Conservation (phyloP, 345 rosid genomes). For the Kandelia obovata region DNA sequence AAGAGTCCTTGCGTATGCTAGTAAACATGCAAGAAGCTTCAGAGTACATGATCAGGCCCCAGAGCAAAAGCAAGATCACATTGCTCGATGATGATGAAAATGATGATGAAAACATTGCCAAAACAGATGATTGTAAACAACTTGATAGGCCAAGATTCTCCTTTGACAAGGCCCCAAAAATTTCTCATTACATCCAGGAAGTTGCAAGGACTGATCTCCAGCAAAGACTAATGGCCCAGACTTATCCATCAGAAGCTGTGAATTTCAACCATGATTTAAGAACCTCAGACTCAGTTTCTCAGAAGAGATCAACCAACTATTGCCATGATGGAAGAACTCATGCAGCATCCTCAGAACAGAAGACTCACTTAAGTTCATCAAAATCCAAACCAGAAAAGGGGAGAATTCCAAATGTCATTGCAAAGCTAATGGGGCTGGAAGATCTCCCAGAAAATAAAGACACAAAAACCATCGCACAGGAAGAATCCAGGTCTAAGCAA, state of each 20-base stretch:
- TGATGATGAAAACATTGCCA: constrained; percentile 16
- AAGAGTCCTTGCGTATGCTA: constrained; percentile 76
- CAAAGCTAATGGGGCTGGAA: constrained; percentile 81
- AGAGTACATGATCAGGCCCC: constrained; percentile 42
- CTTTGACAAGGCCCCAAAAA: constrained; percentile 41
- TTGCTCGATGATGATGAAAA: constrained; percentile 68
- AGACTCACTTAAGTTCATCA: constrained; percentile 30
- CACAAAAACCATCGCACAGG: constrained; percentile 25
- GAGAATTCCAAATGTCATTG: constrained; percentile 79
- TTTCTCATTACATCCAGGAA: constrained; percentile 34
- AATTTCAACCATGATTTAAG: constrained; percentile 19
- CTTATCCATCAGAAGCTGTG: constrained; percentile 33
- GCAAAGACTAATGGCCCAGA: constrained; percentile 46
- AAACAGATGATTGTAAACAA: constrained; percentile 37
- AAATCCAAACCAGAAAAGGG: constrained; percentile 47
- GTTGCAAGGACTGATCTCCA: constrained; percentile 42
- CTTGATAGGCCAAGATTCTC: constrained; percentile 48
- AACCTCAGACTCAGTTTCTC: constrained; percentile 35
- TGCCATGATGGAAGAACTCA: constrained; percentile 19
- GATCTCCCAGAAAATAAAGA: constrained; percentile 54
- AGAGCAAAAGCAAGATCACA: constrained; percentile 51
- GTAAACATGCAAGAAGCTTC: constrained; percentile 73
- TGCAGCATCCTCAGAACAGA: constrained; percentile 29
- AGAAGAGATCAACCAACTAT: constrained; percentile 35
- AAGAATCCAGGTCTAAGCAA: constrained; percentile 29